phyloP scores from a whole-genome alignment of 495 filamentous ascomycete genomes.

The Neurospora sp. region DNA sequence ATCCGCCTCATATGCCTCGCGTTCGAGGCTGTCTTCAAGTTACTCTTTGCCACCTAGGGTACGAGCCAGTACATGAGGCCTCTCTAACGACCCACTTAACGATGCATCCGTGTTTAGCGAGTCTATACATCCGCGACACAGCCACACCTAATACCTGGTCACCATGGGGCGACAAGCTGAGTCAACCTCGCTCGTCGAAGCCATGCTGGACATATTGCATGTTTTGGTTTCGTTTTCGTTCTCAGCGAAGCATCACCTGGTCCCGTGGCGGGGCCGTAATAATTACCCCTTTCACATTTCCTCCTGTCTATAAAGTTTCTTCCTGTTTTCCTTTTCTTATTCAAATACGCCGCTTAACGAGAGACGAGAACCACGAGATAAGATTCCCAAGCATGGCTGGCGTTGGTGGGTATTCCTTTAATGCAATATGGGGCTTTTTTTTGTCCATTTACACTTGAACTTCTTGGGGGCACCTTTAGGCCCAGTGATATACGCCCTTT shows the following conservation, averaged over 20 bases:
- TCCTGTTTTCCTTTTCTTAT: background rate
- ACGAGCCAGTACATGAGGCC: background rate
- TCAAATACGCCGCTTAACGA: constrained; percentile 5
- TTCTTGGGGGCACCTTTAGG: background rate
- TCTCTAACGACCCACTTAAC: background rate
- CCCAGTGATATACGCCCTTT: background rate
- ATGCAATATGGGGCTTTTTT: background rate
- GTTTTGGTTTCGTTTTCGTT: background rate
- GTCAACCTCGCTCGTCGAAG: background rate
- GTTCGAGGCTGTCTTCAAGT: background rate
- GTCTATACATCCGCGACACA: background rate
- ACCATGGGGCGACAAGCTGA: background rate
- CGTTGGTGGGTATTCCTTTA: constrained; percentile 3
- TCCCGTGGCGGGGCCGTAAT: background rate
- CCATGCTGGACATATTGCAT: constrained; percentile 3
- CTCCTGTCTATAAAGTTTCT: constrained; percentile 1
- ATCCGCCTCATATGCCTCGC: constrained; percentile 3
- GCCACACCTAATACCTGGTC: background rate
- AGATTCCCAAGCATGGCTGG: constrained; percentile 11
- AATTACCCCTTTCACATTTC: background rate
- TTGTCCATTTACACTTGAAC: background rate
- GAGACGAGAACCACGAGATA: constrained; percentile 15
- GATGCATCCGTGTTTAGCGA: background rate
- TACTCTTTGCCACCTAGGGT: background rate
- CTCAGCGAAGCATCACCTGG: background rate